These are phyloP conservation scores for Apophysomyces variabilis DNA, from an alignment of 371 early-diverging fungal species.

Conservation along the genomic window DNA sequence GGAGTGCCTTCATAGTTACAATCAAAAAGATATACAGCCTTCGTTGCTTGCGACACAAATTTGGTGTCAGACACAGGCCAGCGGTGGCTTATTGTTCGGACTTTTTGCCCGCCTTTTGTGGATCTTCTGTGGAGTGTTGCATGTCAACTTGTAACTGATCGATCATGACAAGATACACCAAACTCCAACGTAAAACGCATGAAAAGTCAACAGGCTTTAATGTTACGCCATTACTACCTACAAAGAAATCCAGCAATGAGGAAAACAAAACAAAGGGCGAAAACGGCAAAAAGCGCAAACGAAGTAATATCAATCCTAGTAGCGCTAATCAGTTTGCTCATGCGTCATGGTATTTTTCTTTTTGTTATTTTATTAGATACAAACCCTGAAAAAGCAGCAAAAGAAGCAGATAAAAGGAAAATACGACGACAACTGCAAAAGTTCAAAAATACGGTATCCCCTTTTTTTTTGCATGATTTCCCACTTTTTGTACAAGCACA, in stretches of 20 bases:
- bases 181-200: conserved; percentile 63
- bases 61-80: too few species aligned
- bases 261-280: conserved; percentile 7
- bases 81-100: too few species aligned
- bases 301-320: background rate
- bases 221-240: conserved; percentile 57
- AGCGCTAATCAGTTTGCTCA: background rate
- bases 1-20: too few species aligned
- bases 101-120: too few species aligned
- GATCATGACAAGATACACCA: conserved; percentile 69
- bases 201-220: conserved; percentile 59
- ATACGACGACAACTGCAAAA: conserved; percentile 16
- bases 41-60: too few species aligned
- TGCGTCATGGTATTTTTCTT: background rate
- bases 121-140: too few species aligned
- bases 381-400: background rate
- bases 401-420: conserved; percentile 9
- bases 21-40: too few species aligned
- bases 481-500: background rate
- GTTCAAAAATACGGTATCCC: conserved; percentile 44
- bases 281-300: conserved; percentile 10
- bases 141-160: too few species aligned
- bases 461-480: background rate
- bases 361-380: background rate
- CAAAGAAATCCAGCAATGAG: conserved; percentile 26